Base-by-base conservation (phyloP, 2,329 filamentous ascomycete genomes). In the Penicillium verrucosum region DNA sequence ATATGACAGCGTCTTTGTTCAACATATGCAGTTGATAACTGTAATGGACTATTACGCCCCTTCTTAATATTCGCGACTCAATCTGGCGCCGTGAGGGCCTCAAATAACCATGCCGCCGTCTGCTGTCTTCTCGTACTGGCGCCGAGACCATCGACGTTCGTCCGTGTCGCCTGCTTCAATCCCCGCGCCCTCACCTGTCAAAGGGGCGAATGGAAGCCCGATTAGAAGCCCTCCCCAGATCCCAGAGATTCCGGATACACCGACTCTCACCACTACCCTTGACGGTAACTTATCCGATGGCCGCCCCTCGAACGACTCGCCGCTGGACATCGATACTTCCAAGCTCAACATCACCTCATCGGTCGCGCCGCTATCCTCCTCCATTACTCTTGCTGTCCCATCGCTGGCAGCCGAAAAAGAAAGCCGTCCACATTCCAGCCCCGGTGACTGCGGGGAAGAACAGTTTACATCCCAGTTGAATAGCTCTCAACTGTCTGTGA, bases 71-170 rank as follows among this genome's bases (percentile, higher is more conserved):
- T 34, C 29, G 32, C 43, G 47, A 43, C 57, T 58, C 34, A 53
- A 53, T 46, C 25, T 56, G 49, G 61, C 62, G 58, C 60, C 36
- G 58, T 51, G 45, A 47, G 60, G 63, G 60, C 47, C 43, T 56
- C 50, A 48, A 37, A 57, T 45, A 48, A 51, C 30, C 59, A 75
- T 75, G 73, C 64, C 71, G 7, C 68, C 72, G 4, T 74, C 72
- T 40, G 69, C 72, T 21, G 73, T 75, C 45, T 75, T 75, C 58
- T 73, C 72, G 27, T 75, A 75, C 58, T 74, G 70, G 72, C 72
- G 73, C 53, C 72, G 72, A 59, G 72, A 74, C 48, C 71, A 73
- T 56, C 72, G 72, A 60, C 72, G 72, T 51, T 70, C 68, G 34
- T 69, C 65, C 58, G 68, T 68, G 37, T 65, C 67, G 32, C 70